phyloP scores from a whole-genome alignment of 1,139 yeast species.

The Yamadazyma friedrichii region DNA sequence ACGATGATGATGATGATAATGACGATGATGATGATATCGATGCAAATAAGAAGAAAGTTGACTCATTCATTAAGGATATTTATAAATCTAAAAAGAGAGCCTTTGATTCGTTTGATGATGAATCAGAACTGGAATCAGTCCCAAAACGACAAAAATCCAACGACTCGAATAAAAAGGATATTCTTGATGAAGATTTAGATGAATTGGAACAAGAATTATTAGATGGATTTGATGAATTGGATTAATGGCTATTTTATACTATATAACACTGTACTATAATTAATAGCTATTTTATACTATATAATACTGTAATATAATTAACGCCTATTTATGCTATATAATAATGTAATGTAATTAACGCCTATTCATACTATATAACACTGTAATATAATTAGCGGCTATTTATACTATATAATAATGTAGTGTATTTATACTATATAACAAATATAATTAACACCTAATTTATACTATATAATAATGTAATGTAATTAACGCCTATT shows the following conservation, averaged over 20 bases:
- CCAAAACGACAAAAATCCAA: conserved; percentile 13
- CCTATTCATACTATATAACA: neutral
- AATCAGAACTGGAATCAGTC: conserved; percentile 12
- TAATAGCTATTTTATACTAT: too few species aligned
- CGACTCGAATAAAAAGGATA: neutral
- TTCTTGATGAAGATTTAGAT: conserved; percentile 28
- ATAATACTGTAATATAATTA: neutral
- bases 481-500: neutral
- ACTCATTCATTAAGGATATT: conserved; percentile 34
- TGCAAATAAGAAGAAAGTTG: conserved; percentile 20
- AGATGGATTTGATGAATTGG: conserved; percentile 47
- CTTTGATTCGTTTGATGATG: conserved; percentile 17
- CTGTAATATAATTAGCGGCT: neutral
- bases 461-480: neutral
- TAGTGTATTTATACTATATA: too few species aligned
- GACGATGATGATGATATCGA: conserved; percentile 22
- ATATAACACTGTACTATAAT: neutral
- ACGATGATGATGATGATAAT: conserved; percentile 29
- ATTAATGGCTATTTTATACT: conserved; percentile 12
- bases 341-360: too few species aligned
- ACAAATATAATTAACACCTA: conserved; percentile 15
- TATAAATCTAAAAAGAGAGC: conserved; percentile 27
- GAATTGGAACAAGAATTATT: conserved; percentile 47
- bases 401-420: neutral
- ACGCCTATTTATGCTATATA: too few species aligned